phyloP scores from a whole-genome alignment of 352 stramenopile genomes.

The Globisporangium recalcitrans region DNA sequence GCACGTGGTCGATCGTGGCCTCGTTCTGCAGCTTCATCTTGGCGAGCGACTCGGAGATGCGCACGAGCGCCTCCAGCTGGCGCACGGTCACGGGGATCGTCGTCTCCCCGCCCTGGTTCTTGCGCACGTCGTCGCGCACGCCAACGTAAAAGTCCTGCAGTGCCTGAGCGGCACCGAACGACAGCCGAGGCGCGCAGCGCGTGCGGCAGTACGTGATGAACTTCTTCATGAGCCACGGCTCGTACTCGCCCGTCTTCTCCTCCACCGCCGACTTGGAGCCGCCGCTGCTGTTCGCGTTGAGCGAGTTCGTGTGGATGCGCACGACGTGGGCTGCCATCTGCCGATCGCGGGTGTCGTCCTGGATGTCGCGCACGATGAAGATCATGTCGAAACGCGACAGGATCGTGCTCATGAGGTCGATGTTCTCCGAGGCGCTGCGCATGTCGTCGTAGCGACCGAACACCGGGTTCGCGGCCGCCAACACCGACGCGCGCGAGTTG shows the following conservation, averaged over 20 bases:
- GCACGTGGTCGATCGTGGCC: conserved; percentile 87
- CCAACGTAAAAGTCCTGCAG: conserved; percentile 97
- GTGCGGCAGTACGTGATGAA: conserved; percentile 98
- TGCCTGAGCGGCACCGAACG: conserved; percentile 86
- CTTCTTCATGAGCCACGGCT: conserved; percentile 93
- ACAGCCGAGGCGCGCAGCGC: conserved; percentile 92
- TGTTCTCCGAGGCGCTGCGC: conserved; percentile 97
- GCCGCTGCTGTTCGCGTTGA: conserved; percentile 22
- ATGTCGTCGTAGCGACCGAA: conserved; percentile 99
- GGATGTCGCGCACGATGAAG: conserved; percentile 98
- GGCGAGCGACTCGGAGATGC: conserved; percentile 95
- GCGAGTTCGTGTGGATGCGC: conserved; percentile 94
- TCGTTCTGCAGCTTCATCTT: conserved; percentile 96
- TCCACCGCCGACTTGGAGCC: conserved; percentile 23
- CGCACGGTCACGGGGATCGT: conserved; percentile 97
- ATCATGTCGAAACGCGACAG: conserved; percentile 99
- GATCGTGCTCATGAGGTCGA: conserved; percentile 99
- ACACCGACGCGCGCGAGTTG: conserved; percentile 90
- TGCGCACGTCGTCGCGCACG: conserved; percentile 95
- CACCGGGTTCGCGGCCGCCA: conserved; percentile 97
- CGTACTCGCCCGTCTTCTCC: conserved; percentile 50
- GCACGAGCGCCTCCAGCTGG: conserved; percentile 97
- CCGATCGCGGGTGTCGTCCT: conserved; percentile 94
- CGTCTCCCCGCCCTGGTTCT: conserved; percentile 61
- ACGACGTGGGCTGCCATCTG: conserved; percentile 98